These are phyloP conservation scores for Myotisia sp. DNA, from an alignment of 2,329 filamentous ascomycete genomes.

Conservation along the genomic window DNA sequence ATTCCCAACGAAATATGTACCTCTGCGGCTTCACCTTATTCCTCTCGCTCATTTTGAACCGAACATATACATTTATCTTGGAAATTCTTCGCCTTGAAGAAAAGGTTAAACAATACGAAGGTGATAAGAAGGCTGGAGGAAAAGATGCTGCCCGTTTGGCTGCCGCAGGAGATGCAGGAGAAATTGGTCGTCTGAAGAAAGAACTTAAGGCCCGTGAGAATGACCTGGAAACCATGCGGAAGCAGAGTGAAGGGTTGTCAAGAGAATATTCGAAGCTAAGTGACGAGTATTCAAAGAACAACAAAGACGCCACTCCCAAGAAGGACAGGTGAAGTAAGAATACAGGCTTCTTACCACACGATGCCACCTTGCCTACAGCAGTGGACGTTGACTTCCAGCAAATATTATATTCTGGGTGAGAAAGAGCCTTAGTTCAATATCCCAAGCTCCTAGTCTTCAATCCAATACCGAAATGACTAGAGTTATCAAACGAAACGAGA, in stretches of 20 bases:
- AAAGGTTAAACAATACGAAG: constrained; percentile 71
- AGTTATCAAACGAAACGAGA: no score
- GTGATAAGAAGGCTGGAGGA: constrained; percentile 42
- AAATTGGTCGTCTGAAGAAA: constrained; percentile 61
- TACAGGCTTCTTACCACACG: no score
- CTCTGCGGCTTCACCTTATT: constrained; percentile 98
- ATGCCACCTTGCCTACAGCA: no score
- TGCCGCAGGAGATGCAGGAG: constrained; percentile 56
- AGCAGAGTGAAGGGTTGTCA: constrained; percentile 71
- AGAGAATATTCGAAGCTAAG: constrained; percentile 75
- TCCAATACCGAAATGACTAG: no score
- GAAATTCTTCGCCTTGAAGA: constrained; percentile 86
- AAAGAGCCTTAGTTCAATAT: no score
- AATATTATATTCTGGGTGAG: no score
- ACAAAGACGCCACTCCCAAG: constrained; percentile 35
- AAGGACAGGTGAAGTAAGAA: constrained; percentile 44
- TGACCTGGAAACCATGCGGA: constrained; percentile 78
- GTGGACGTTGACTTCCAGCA: no score
- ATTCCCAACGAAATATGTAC: constrained; percentile 99
- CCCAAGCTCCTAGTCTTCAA: no score
- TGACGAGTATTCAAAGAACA: constrained; percentile 56
- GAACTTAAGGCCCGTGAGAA: constrained; percentile 59
- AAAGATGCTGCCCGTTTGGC: constrained; percentile 61
- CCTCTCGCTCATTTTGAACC: constrained; percentile 93
- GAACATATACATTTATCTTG: constrained; percentile 94